Conservation (phyloP, 345 rosid species). For the Populus pruinosa region DNA sequence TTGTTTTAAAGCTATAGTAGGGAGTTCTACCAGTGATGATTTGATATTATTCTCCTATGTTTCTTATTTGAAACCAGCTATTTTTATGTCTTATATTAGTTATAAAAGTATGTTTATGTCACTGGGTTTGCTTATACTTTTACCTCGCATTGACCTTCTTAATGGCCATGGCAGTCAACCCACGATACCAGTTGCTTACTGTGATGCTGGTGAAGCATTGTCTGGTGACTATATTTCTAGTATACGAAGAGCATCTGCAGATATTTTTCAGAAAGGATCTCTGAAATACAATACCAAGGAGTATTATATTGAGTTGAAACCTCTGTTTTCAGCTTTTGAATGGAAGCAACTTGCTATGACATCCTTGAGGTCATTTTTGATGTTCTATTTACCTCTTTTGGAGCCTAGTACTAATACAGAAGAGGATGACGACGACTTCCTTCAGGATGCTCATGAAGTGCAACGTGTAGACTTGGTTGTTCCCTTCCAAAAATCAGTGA, state of each 20-base stretch:
- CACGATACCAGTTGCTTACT: conserved; percentile 64
- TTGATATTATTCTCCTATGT: neutral
- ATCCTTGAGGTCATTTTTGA: conserved; percentile 74
- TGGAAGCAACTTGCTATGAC: conserved; percentile 70
- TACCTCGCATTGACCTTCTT: neutral
- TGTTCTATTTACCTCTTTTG: conserved; percentile 86
- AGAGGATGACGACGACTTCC: conserved; percentile 72
- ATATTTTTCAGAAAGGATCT: conserved; percentile 42
- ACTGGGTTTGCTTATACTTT: neutral
- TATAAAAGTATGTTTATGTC: neutral
- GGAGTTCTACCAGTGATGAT: neutral
- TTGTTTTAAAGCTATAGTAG: no score
- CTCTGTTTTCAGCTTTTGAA: conserved; percentile 84
- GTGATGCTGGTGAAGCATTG: conserved; percentile 75
- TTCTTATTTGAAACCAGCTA: neutral
- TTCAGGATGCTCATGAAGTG: conserved; percentile 44
- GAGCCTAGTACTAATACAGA: conserved; percentile 58
- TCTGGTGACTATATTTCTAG: conserved; percentile 52
- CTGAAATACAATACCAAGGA: conserved; percentile 51
- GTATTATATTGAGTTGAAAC: conserved; percentile 69
- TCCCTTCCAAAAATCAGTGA: conserved; percentile 82
- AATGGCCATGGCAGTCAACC: conserved; percentile 35
- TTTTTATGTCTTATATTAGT: neutral
- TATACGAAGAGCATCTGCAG: conserved; percentile 38
- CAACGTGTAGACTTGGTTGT: conserved; percentile 56